These are phyloP conservation scores for Candida maris DNA, from an alignment of 805 yeast genomes.

Conservation along the genomic window DNA sequence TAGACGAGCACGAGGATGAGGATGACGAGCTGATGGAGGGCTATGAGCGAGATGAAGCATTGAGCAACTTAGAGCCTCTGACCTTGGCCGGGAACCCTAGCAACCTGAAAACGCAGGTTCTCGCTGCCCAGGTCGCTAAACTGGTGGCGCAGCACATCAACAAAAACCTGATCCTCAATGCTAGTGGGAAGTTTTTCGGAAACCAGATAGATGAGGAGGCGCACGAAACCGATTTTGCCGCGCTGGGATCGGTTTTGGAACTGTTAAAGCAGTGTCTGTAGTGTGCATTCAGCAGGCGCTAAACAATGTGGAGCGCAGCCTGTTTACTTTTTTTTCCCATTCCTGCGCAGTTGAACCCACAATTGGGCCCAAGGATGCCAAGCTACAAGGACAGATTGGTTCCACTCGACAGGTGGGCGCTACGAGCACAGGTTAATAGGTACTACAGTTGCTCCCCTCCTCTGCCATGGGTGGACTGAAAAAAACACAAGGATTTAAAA, in stretches of 20 bases:
- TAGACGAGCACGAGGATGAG: slow-evolving; percentile 8
- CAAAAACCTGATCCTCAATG: slow-evolving; percentile 40
- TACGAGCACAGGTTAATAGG: too few relatives aligned
- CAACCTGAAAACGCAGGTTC: slow-evolving; percentile 43
- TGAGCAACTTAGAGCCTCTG: slow-evolving; percentile 19
- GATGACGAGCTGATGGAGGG: slow-evolving; percentile 21
- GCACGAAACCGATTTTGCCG: slow-evolving; percentile 38
- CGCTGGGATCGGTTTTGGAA: slow-evolving; percentile 37
- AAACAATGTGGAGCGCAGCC: too few relatives aligned
- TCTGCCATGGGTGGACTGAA: too few relatives aligned
- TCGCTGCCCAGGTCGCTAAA: slow-evolving; percentile 48
- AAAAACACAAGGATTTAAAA: too few relatives aligned
- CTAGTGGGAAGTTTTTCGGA: slow-evolving; percentile 46
- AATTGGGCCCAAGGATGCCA: too few relatives aligned
- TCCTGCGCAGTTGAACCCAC: too few relatives aligned
- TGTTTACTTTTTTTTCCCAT: too few relatives aligned
- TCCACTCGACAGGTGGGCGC: too few relatives aligned
- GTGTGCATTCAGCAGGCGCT: too few relatives aligned
- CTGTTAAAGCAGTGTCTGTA: slow-evolving; percentile 13
- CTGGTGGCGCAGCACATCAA: slow-evolving; percentile 33
- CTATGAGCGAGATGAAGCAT: slow-evolving; percentile 4
- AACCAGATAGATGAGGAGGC: slow-evolving; percentile 20
- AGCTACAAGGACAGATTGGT: too few relatives aligned
- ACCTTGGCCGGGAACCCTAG: slow-evolving; percentile 45
- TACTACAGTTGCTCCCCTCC: too few relatives aligned